Evolutionary conservation across 352 stramenopile genomes (phyloP).

Genomic region (Pythium sp.): DNA sequence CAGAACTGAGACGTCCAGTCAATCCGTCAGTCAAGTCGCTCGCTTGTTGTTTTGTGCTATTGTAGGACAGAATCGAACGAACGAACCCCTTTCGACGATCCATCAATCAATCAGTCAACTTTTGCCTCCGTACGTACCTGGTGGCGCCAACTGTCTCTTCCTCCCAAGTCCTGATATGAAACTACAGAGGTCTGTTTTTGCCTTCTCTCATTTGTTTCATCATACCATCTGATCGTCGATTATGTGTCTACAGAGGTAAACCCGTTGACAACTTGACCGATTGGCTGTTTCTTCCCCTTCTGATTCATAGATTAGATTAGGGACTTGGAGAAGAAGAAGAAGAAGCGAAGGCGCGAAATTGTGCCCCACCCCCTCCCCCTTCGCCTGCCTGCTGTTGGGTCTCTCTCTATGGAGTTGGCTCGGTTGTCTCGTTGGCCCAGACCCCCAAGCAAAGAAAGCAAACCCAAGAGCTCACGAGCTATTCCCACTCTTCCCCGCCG

Average conservation of each 20-base stretch:
- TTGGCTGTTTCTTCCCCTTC: slow-evolving; percentile 19
- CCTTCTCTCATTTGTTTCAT: no score
- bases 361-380: slow-evolving; percentile 5
- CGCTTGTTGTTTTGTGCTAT: not conserved
- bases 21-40: not conserved
- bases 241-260: slow-evolving; percentile 11
- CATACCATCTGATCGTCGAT: not conserved
- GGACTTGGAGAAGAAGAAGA: not conserved
- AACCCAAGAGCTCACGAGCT: slow-evolving; percentile 4
- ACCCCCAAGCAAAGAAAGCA: not conserved
- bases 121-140: slow-evolving; percentile 1
- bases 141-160: slow-evolving; percentile 14
- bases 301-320: slow-evolving; percentile 14
- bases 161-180: slow-evolving; percentile 9
- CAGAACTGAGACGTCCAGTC: slow-evolving; percentile 1
- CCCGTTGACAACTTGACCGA: slow-evolving; percentile 19
- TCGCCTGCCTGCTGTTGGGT: not conserved
- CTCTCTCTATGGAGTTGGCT: not conserved
- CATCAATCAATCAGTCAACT: slow-evolving; percentile 5
- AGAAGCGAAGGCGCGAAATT: slow-evolving; percentile 12
- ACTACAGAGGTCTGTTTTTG: not conserved
- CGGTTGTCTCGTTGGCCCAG: slow-evolving; percentile 6
- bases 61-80: not conserved
- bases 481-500: slow-evolving; percentile 10
- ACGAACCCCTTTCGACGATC: not conserved